Percentiles rank a stretch among this genome's conserved stretches.
Evolutionary conservation across 768 basidiomycete species (phyloP).

Genomic region (Termitomyces eurrhizus): DNA sequence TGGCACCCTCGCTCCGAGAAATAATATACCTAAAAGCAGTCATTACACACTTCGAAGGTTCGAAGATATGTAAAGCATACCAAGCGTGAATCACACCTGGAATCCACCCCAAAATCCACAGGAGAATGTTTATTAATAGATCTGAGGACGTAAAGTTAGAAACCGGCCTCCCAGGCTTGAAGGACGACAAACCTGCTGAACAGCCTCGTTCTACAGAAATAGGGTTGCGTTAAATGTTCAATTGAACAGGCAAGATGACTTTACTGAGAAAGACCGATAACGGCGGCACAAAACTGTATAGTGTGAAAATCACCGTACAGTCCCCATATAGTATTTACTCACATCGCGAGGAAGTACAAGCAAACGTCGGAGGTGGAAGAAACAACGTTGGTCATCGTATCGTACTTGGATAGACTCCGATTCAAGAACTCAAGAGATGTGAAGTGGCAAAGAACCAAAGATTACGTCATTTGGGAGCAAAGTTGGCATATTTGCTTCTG

Average conservation of each 20-base stretch:
- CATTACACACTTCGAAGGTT: neutral
- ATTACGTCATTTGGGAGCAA: neutral
- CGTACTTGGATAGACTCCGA: neutral
- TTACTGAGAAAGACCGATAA: conserved; percentile 2
- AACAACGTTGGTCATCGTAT: conserved; percentile 2
- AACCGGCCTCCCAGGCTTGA: too few species aligned
- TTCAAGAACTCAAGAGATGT: neutral
- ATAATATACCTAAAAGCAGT: neutral
- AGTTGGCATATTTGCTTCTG: neutral
- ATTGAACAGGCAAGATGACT: neutral
- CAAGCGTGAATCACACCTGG: conserved; percentile 48
- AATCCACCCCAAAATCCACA: conserved; percentile 47
- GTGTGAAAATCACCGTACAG: neutral
- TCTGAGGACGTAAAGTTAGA: conserved; percentile 17
- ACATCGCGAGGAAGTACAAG: conserved; percentile 3
- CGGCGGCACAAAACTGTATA: neutral
- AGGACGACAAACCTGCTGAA: conserved; percentile 10
- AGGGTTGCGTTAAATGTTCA: neutral
- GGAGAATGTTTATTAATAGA: conserved; percentile 34
- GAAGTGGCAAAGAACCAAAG: neutral
- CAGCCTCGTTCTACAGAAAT: conserved; percentile 12
- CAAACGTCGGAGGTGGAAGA: conserved; percentile 1
- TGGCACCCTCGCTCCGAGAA: conserved; percentile 3
- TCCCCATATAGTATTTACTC: neutral
- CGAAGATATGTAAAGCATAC: neutral